phyloP scores from a whole-genome alignment of 2,329 filamentous ascomycete genomes.

The Uncinocarpus reesii region DNA sequence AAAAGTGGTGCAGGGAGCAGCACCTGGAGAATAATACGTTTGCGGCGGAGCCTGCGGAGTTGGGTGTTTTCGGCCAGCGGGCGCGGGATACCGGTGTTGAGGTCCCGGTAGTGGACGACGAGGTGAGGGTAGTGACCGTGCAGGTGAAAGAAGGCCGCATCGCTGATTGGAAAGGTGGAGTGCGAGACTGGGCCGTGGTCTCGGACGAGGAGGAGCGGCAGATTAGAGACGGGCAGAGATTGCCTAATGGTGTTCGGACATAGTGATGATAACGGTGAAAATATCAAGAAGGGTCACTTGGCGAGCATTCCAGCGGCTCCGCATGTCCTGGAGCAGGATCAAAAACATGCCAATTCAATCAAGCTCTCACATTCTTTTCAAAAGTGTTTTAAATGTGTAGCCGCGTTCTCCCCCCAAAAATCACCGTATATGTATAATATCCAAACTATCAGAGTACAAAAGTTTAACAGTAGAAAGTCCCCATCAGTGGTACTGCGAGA shows the following conservation, averaged over 20 bases:
- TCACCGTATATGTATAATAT: background rate
- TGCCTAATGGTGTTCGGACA: background rate
- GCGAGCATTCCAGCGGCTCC: too few species aligned
- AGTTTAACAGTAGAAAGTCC: background rate
- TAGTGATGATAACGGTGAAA: background rate
- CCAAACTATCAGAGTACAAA: background rate
- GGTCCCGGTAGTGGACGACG: conserved; percentile 52
- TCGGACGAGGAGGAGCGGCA: conserved; percentile 23
- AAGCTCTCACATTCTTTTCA: too few species aligned
- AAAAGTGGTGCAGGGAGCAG: conserved; percentile 68
- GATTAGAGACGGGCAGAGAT: background rate
- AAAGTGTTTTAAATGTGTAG: too few species aligned
- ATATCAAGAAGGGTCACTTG: too few species aligned
- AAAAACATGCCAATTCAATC: too few species aligned
- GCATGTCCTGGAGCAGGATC: too few species aligned
- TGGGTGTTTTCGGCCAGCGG: conserved; percentile 34
- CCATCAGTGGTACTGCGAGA: too few species aligned
- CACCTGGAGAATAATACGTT: conserved; percentile 93
- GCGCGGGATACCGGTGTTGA: conserved; percentile 20
- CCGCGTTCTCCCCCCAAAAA: too few species aligned
- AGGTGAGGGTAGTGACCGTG: conserved; percentile 80
- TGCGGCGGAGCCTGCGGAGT: conserved; percentile 43
- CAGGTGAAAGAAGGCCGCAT: conserved; percentile 75
- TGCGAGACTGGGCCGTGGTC: conserved; percentile 60
- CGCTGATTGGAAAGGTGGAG: conserved; percentile 89